These are phyloP conservation scores for Pluteus cervinus DNA, from an alignment of 768 basidiomycete genomes.

Conservation along the genomic window DNA sequence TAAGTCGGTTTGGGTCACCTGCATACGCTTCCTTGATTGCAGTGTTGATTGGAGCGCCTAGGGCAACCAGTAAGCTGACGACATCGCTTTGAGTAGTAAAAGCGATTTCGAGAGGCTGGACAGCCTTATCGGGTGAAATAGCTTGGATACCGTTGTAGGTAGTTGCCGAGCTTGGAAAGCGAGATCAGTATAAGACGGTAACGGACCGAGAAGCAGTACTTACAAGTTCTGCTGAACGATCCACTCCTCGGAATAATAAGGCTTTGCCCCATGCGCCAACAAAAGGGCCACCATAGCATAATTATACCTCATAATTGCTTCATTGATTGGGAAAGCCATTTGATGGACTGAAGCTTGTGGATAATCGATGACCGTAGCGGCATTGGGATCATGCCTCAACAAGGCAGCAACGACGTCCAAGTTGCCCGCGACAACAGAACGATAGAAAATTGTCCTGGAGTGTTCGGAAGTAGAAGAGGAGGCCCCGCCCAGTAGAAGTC, in stretches of 20 bases:
- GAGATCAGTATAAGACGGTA: too few relatives aligned
- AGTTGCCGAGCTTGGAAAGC: too few relatives aligned
- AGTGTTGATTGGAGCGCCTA: constrained; percentile 4
- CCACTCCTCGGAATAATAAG: constrained; percentile 1
- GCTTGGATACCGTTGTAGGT: too few relatives aligned
- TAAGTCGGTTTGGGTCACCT: background rate
- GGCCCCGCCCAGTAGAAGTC: constrained; percentile 34
- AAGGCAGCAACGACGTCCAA: constrained; percentile 34
- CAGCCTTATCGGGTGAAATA: background rate
- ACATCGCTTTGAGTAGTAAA: background rate
- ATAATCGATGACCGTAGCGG: constrained; percentile 2
- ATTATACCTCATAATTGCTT: background rate
- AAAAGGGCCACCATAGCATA: constrained; percentile 3
- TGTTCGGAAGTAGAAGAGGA: constrained; percentile 35
- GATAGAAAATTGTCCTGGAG: constrained; percentile 36
- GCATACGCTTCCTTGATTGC: background rate
- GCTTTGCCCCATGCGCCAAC: constrained; percentile 3
- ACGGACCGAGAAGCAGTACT: too few relatives aligned
- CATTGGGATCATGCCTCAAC: constrained; percentile 35
- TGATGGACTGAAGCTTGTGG: background rate
- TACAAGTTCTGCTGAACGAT: too few relatives aligned
- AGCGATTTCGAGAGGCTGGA: constrained; percentile 2
- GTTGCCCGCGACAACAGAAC: constrained; percentile 26
- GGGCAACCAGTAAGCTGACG: background rate
- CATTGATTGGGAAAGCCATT: constrained; percentile 3